These are phyloP conservation scores for Primulina eburnea DNA, from an alignment of 257 asterid species.

Conservation along the genomic window DNA sequence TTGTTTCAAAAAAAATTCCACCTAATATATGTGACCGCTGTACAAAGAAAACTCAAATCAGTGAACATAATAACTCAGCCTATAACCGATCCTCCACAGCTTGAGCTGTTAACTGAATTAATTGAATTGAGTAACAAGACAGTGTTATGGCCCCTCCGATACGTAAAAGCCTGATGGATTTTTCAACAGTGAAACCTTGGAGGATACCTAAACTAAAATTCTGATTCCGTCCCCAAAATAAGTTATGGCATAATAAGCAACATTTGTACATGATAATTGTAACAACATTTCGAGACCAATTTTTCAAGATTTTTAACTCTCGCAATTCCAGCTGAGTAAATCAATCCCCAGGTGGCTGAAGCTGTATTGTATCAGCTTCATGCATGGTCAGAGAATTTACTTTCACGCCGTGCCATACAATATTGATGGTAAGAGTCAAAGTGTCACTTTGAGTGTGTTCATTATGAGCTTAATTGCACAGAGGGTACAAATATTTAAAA, in stretches of 20 bases:
- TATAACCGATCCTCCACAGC: background rate
- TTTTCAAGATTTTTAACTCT: background rate
- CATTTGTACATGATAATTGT: background rate
- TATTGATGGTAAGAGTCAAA: background rate
- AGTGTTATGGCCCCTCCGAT: background rate
- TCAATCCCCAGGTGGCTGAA: too few relatives aligned
- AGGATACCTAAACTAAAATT: background rate
- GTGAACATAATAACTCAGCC: conserved; percentile 1
- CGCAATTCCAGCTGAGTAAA: too few relatives aligned
- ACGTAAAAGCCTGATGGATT: background rate
- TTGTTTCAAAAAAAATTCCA: conserved; percentile 78
- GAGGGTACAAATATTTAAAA: background rate
- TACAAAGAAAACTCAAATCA: conserved; percentile 27
- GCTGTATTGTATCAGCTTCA: too few relatives aligned
- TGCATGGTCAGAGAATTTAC: too few relatives aligned
- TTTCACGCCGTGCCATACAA: too few relatives aligned
- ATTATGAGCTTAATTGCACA: background rate
- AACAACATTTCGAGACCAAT: background rate
- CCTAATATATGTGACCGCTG: conserved; percentile 50
- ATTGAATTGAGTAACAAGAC: background rate
- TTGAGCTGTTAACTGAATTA: background rate
- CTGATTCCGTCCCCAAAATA: background rate
- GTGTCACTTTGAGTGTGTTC: background rate
- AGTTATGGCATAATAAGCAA: background rate
- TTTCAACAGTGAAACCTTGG: background rate